Evolutionary conservation across 768 basidiomycete genomes (phyloP), one percentile per base, ranked within the genome.

Genomic region (Hypholoma sublateritium): DNA sequence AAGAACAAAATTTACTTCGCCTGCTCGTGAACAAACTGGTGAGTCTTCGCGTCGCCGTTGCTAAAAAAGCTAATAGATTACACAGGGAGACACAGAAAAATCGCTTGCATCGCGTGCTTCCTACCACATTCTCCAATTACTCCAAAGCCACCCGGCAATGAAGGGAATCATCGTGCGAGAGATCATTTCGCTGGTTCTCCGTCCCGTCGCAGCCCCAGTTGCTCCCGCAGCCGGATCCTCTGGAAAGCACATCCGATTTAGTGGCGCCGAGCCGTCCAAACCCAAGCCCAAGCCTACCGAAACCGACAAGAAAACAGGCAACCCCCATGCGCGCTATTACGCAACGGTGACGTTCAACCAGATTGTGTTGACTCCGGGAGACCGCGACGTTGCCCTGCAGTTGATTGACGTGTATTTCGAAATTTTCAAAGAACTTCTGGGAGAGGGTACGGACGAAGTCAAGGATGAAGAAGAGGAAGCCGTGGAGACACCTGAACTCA

Each of bases 21-120:
- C 77, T 98, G 5, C 86, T 98, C 7, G 93, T 94, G 34, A 96
- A 98, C 77, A 98, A 98, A 70, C 83, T 99, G 19, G 93, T 89
- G 60, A 49, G 88, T 59, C 22, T 35, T 4, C 3, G 8, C 44
- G 22, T 51, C 43, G 9, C 14, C 24, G 28, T 32, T 16, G 14
- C 17, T 7, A 45, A 19, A 48, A 3, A 5, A 13, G 34, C 50
- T 41, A 28, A 55, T 24, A 32, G 17, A 46, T 37, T 22, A 36
- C 13, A 7, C 39, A 95, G 92, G 95, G 95, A 50, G 97, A 98
- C 70, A 85, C 85, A 6, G 91, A 97, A 60, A 89, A 89, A 67
- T 77, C 89, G 0, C 80, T 98, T 50, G 92, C 92, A 55, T 95
- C 95, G 13, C 87, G 93, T 57, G 88, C 91, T 0, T 98, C 95